phyloP scores from a whole-genome alignment of 2,329 filamentous ascomycete species.

The Aspergillus fijiensis region DNA sequence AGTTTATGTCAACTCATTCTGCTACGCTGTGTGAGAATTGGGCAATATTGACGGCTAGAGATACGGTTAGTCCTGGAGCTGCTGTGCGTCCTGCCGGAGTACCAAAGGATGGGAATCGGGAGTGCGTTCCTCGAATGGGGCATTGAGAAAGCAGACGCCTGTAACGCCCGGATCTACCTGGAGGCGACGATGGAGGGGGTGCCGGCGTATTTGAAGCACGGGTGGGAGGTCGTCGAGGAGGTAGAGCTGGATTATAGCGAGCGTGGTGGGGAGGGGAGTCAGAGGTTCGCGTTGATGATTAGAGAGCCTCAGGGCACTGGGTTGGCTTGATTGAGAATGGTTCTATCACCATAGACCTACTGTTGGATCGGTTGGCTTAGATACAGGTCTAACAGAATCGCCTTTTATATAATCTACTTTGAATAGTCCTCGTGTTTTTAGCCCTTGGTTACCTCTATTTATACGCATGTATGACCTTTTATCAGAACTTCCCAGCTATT shows the following conservation, averaged over 20 bases:
- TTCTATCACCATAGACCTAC: too few relatives aligned
- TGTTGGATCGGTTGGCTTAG: too few relatives aligned
- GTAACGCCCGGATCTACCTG: slow-evolving; percentile 48
- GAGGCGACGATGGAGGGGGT: slow-evolving; percentile 53
- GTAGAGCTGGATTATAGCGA: slow-evolving; percentile 36
- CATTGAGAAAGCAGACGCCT: slow-evolving; percentile 46
- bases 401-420: too few relatives aligned
- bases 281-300: slow-evolving; percentile 28
- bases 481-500: too few relatives aligned
- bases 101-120: neutral
- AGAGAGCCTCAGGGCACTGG: neutral
- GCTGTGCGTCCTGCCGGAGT: neutral
- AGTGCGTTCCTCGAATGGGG: slow-evolving; percentile 42
- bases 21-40: too few relatives aligned
- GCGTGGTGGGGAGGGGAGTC: slow-evolving; percentile 25
- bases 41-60: neutral
- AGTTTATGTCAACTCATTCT: too few relatives aligned
- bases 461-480: too few relatives aligned
- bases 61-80: neutral
- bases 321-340: too few relatives aligned
- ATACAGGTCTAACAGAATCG: too few relatives aligned
- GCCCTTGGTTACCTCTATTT: too few relatives aligned
- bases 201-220: slow-evolving; percentile 50
- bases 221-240: slow-evolving; percentile 46
- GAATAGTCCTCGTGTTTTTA: too few relatives aligned